Base-by-base conservation (phyloP, 148 eudicot species). In the Nepenthes mirabilis region DNA sequence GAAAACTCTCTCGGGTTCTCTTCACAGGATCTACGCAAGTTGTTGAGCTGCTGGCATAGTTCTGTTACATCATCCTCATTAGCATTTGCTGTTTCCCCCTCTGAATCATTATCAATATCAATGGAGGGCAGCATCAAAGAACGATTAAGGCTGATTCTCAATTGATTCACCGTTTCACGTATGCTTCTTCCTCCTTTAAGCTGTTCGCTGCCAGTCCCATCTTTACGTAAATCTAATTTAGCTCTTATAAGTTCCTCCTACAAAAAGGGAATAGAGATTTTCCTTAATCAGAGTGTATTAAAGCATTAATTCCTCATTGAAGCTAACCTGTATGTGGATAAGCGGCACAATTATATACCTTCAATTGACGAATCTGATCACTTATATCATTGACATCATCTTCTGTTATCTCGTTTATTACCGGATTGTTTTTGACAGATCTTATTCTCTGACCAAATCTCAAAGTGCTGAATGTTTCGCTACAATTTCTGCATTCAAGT, bases 341-440 rank as follows among this genome's bases (percentile, higher is more conserved):
- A 6, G 61, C 23, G 8, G 11, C 36, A 60, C 9, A 5, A n/a
- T 43, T 43, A 56, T 45, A 14, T 80, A 93, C 99, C 97, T 93
- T 93, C 58, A 93, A 75, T 66, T 84, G 95, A 13, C 96, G 85
- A 49, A 94, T 94, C 66, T 81, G 95, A 71, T 94, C 87, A n/a
- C 89, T 86, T 10, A 94, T 81, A 70, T 76, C 95, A 84, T 88
- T 82, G 65, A 89, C 93, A 75, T 94, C 90, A 71, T 94, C 99
- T 74, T 94, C 97, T 32, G 95, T 79, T 63, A 94, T 84, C 79
- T 88, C 95, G 59, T 94, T 94, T 54, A 94, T 74, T 50, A 89
- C 91, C 14, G 99, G 99, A 69, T 79, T 80, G 67, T 94, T 94
- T 37, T 60, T 74, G 65, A 94, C 65, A 52, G 68, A 77, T 79